phyloP scores from a whole-genome alignment of 2,329 filamentous ascomycete genomes.

The Fusarium sp. region DNA sequence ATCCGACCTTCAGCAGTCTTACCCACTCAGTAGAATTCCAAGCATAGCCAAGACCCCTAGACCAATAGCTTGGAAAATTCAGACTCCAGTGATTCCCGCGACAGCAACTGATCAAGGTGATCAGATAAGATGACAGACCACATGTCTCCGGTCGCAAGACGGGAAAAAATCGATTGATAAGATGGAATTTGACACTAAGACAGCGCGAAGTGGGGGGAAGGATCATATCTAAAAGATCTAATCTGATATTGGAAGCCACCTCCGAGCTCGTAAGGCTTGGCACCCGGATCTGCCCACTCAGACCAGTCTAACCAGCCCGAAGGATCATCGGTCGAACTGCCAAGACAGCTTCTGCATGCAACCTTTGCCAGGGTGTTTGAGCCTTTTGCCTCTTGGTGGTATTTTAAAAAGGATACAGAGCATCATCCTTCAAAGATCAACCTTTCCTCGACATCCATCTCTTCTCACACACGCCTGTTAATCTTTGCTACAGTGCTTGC shows the following conservation, averaged over 20 bases:
- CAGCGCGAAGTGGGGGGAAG: constrained; percentile 1
- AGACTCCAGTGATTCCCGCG: background rate
- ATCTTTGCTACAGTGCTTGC: background rate
- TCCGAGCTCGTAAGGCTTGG: constrained; percentile 2
- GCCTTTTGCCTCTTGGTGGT: background rate
- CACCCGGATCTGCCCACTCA: constrained; percentile 1
- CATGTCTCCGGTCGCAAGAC: background rate
- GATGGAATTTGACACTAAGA: constrained; percentile 3
- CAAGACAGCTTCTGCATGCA: background rate
- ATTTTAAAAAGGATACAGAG: background rate
- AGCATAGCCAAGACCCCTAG: background rate
- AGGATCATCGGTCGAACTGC: background rate
- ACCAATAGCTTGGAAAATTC: background rate
- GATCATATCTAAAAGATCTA: constrained; percentile 28
- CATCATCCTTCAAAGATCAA: background rate
- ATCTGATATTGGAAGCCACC: constrained; percentile 16
- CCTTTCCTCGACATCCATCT: background rate
- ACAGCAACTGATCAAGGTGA: background rate
- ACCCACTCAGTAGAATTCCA: background rate
- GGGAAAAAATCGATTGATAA: constrained; percentile 19
- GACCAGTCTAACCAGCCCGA: background rate
- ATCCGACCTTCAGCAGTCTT: background rate
- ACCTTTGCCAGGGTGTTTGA: background rate
- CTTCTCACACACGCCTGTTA: background rate
- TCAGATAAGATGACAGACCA: background rate